Evolutionary conservation across 2,329 filamentous ascomycete species (phyloP).

Genomic region (Diaporthe capsici): DNA sequence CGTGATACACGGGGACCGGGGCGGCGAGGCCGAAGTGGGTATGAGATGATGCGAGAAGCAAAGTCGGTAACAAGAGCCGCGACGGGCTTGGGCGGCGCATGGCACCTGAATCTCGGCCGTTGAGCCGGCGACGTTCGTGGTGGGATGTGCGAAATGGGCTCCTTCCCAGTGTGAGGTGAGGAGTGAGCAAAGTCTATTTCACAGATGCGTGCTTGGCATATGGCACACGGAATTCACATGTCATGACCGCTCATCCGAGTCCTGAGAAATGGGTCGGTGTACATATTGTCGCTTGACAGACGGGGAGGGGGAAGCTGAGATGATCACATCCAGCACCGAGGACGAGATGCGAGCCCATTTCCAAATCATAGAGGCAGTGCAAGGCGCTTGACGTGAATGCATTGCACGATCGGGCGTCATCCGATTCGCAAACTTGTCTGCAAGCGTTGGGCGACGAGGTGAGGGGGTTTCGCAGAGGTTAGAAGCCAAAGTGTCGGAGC

Average conservation of each 20-base stretch:
- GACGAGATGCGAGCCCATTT: neutral
- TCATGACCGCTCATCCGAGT: neutral
- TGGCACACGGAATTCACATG: slow-evolving; percentile 1
- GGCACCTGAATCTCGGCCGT: slow-evolving; percentile 3
- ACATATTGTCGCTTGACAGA: neutral
- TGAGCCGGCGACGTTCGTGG: neutral
- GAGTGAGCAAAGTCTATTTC: slow-evolving; percentile 1
- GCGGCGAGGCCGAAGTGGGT: slow-evolving; percentile 9
- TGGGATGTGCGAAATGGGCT: neutral
- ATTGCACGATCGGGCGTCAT: slow-evolving; percentile 20
- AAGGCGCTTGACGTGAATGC: slow-evolving; percentile 13
- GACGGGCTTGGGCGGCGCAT: slow-evolving; percentile 27
- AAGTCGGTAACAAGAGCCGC: neutral
- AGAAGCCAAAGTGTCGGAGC: slow-evolving; percentile 30
- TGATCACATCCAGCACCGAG: neutral
- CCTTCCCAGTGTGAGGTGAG: neutral
- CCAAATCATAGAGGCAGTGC: slow-evolving; percentile 29
- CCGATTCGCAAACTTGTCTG: slow-evolving; percentile 35
- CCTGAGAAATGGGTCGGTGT: neutral
- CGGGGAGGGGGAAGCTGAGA: neutral
- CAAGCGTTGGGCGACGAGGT: neutral
- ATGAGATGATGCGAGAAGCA: neutral
- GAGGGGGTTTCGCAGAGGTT: slow-evolving; percentile 35
- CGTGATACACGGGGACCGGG: neutral
- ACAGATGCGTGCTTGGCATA: neutral